phyloP scores from a whole-genome alignment of 306 rosid species.

The Hippophae rhamnoides region DNA sequence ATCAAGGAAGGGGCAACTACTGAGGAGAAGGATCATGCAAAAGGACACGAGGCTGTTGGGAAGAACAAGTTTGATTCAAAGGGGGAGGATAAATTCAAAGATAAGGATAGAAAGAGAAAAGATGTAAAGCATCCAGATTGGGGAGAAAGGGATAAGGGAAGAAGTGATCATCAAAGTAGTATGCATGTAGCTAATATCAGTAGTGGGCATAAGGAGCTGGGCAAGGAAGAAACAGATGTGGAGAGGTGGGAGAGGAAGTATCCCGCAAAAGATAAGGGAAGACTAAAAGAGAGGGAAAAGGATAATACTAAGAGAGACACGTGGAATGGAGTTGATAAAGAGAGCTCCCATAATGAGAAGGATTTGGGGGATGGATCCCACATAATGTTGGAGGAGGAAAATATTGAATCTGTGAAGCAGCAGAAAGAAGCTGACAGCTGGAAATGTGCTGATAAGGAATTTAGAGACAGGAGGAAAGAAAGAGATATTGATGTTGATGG shows the following conservation, averaged over 20 bases:
- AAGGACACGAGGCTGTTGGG: constrained; percentile 66
- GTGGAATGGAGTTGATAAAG: constrained; percentile 63
- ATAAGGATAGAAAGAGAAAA: constrained; percentile 79
- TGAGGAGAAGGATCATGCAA: constrained; percentile 54
- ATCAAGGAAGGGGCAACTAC: constrained; percentile 46
- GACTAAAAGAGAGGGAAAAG: constrained; percentile 54
- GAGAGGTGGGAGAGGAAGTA: constrained; percentile 76
- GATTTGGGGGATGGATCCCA: constrained; percentile 60
- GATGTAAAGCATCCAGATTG: constrained; percentile 70
- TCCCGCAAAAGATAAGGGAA: constrained; percentile 58
- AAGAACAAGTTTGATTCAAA: constrained; percentile 73
- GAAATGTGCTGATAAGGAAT: constrained; percentile 66
- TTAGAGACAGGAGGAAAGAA: constrained; percentile 72
- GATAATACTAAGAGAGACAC: constrained; percentile 54
- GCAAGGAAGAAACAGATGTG: constrained; percentile 65
- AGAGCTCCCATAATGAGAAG: constrained; percentile 45
- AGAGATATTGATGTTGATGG: constrained; percentile 57
- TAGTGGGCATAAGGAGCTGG: constrained; percentile 53
- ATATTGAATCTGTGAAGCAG: constrained; percentile 48
- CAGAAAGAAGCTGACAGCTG: constrained; percentile 60
- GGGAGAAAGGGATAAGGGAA: constrained; percentile 85
- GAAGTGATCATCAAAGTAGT: constrained; percentile 61
- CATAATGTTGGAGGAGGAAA: constrained; percentile 49
- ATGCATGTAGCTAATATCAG: constrained; percentile 37
- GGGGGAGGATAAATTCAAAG: constrained; percentile 72